Percentiles rank a stretch among this genome's conserved stretches.
These are phyloP conservation scores for Syzygium malaccense DNA, from an alignment of 441 rosid species.

Conservation along the genomic window DNA sequence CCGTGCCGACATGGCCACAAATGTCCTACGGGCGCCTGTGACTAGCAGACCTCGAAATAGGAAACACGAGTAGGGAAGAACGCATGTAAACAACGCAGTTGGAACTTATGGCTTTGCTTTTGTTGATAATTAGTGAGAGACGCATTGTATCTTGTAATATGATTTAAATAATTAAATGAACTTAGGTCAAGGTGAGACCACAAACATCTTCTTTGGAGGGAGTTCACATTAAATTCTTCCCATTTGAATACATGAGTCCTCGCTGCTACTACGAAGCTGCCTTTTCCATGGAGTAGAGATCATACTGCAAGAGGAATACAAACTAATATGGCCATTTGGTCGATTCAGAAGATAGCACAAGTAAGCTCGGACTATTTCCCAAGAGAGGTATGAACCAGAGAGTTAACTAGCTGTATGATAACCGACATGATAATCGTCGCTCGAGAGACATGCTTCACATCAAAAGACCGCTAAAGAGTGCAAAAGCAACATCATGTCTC, in stretches of 20 bases:
- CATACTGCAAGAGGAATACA: too few relatives aligned
- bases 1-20: not conserved
- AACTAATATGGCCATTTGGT: not conserved
- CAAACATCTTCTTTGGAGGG: not conserved
- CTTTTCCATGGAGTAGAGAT: not conserved
- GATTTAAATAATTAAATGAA: not conserved
- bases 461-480: not conserved
- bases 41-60: not conserved
- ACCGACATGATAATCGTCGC: not conserved
- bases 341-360: not conserved
- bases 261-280: not conserved
- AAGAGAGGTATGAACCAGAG: not conserved
- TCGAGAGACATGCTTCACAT: accelerated
- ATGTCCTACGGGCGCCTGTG: not conserved
- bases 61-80: not conserved
- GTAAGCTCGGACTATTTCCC: not conserved
- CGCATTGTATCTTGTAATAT: not conserved
- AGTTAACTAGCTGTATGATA: not conserved
- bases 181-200: not conserved
- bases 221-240: not conserved
- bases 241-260: not conserved
- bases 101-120: not conserved
- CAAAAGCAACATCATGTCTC: not conserved
- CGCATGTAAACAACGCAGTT: not conserved
- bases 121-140: not conserved